phyloP scores from a whole-genome alignment of 192 early-diverging fungal species.

The Allomyces macrogynus region DNA sequence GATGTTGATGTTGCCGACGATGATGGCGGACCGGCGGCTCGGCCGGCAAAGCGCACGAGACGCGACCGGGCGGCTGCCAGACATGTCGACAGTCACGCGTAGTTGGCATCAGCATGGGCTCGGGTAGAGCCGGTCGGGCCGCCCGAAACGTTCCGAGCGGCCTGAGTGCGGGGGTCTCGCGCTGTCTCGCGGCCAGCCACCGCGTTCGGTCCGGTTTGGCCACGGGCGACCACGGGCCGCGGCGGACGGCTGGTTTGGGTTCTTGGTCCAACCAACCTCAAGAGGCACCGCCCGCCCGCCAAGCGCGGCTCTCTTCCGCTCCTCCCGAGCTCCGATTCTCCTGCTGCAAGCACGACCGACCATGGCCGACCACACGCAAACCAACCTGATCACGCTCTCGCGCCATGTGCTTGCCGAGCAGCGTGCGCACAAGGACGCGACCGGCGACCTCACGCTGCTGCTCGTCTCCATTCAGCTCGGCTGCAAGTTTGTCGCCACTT shows the following conservation, averaged over 20 bases:
- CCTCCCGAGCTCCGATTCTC: background rate
- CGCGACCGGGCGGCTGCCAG: background rate
- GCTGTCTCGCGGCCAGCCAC: background rate
- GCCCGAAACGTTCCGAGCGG: no score
- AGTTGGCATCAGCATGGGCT: no score
- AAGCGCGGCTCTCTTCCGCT: background rate
- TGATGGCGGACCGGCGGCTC: background rate
- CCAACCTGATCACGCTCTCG: slow-evolving; percentile 85
- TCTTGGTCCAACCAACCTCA: background rate
- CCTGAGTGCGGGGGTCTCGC: no score
- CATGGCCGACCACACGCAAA: slow-evolving; percentile 42
- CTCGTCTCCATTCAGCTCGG: slow-evolving; percentile 76
- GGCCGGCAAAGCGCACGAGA: background rate
- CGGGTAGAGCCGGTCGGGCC: no score
- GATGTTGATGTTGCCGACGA: background rate
- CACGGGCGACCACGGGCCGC: background rate
- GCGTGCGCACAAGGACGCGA: slow-evolving; percentile 62
- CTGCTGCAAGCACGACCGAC: background rate
- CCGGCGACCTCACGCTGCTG: slow-evolving; percentile 82
- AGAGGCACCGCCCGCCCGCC: background rate
- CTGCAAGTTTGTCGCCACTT: slow-evolving; percentile 93
- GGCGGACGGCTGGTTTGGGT: background rate
- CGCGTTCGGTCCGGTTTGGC: background rate
- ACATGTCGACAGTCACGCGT: background rate
- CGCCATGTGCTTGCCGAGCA: slow-evolving; percentile 81